phyloP scores from a whole-genome alignment of 179 eudicot species.

The Sideroxylon spinosum region DNA sequence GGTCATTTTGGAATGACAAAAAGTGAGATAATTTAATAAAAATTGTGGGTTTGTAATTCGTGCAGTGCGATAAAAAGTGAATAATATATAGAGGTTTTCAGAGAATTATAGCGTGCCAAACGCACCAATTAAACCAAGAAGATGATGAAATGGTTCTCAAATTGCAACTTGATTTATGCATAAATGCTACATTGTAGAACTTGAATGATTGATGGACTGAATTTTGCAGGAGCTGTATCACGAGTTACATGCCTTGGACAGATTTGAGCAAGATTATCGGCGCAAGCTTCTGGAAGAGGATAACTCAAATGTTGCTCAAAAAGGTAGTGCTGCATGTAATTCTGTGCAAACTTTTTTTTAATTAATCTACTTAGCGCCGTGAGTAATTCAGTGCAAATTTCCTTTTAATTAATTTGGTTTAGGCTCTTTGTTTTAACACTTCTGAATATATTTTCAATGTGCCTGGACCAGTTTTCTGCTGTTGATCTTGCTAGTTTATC shows the following conservation, averaged over 20 bases:
- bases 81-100: no score
- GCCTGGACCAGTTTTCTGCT: background rate
- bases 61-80: no score
- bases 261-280: constrained; percentile 90
- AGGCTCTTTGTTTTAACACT: background rate
- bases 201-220: background rate
- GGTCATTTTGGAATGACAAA: no score
- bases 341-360: background rate
- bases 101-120: no score
- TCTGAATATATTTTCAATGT: background rate
- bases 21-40: no score
- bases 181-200: background rate
- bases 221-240: constrained; percentile 88
- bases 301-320: constrained; percentile 63
- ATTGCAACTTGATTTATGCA: background rate
- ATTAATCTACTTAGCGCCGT: no score
- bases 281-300: constrained; percentile 92
- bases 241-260: constrained; percentile 91
- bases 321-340: constrained; percentile 43
- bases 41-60: no score
- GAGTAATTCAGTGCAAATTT: no score
- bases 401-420: background rate
- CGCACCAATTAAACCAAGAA: background rate
- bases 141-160: background rate
- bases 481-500: background rate